Base-by-base conservation (phyloP, 441 rosid genomes). In the Viola pubescens region DNA sequence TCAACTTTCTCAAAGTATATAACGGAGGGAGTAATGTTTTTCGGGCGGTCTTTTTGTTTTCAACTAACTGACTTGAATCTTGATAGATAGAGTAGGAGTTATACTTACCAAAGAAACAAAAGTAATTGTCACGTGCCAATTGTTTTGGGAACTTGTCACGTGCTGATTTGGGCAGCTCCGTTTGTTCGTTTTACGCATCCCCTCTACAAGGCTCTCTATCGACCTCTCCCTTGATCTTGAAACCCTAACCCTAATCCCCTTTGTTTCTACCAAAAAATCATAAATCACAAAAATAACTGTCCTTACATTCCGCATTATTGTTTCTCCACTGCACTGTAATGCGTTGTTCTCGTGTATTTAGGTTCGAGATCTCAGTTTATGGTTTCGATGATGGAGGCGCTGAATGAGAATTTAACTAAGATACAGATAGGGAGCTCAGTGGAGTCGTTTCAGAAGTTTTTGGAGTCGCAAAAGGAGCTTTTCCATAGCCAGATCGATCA, bases 401-500 rank as follows among this genome's bases (percentile, higher is more conserved):
- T 79, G 74, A 81, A 77, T 69, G 78, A 72, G 70, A 74, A 81
- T 67, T 53, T 73, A 42, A 71, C 76, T 60, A 87, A 82, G 72
- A 62, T 80, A 62, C 81, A 87, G 73, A 70, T 86, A 64, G 88
- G 94, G 69, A 79, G 73, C 73, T 78, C 96, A 7, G 72, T 68
- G 61, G 94, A 74, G 80, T 83, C 88, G 43, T 79, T 88, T 43
- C 72, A 60, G 70, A 79, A 78, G 79, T 69, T 84, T 19, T 42
- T 94, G 70, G 84, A 75, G 48, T 74, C 88, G 16, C 98, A 91
- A 77, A 87, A 72, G 58, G 88, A 76, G 65, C 75, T 88, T 43
- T 85, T 94, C 63, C 96, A 83, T 72, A 60, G 78, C 69, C 96
- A 91, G 89, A 79, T 91, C 88, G 88, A 86, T 61, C 89, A 89